phyloP scores from a whole-genome alignment of 1,139 yeast genomes.

The Zygoascus sp. region DNA sequence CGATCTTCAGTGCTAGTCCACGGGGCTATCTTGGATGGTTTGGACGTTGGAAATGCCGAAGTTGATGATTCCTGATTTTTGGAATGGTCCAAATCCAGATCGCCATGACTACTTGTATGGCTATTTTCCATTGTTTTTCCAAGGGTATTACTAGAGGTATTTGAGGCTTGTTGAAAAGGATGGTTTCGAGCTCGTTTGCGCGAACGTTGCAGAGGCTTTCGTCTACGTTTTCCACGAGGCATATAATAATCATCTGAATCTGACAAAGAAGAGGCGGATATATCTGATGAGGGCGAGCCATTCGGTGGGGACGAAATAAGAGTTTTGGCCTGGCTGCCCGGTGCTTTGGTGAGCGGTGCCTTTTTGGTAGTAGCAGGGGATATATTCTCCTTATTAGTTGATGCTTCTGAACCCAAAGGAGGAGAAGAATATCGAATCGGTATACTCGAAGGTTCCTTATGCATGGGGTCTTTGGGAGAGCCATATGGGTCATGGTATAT shows the following conservation, averaged over 20 bases:
- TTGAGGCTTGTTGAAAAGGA: too few relatives aligned
- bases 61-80: neutral
- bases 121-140: too few relatives aligned
- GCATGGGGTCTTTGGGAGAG: too few relatives aligned
- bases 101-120: too few relatives aligned
- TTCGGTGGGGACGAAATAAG: neutral
- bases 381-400: neutral
- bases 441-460: too few relatives aligned
- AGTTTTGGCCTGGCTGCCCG: neutral
- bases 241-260: neutral
- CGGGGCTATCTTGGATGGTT: too few relatives aligned
- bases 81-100: too few relatives aligned
- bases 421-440: neutral
- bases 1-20: constrained; percentile 27
- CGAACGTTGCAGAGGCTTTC: neutral
- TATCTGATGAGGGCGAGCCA: neutral
- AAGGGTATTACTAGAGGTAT: too few relatives aligned
- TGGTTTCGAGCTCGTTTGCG: too few relatives aligned
- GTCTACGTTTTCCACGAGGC: neutral
- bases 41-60: neutral
- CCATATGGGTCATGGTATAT: neutral
- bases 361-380: too few relatives aligned
- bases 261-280: neutral
- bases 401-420: neutral
- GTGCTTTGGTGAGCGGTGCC: too few relatives aligned